Evolutionary conservation across 2,329 filamentous ascomycete species (phyloP).

Genomic region (Neopestalotiopsis clavispora): DNA sequence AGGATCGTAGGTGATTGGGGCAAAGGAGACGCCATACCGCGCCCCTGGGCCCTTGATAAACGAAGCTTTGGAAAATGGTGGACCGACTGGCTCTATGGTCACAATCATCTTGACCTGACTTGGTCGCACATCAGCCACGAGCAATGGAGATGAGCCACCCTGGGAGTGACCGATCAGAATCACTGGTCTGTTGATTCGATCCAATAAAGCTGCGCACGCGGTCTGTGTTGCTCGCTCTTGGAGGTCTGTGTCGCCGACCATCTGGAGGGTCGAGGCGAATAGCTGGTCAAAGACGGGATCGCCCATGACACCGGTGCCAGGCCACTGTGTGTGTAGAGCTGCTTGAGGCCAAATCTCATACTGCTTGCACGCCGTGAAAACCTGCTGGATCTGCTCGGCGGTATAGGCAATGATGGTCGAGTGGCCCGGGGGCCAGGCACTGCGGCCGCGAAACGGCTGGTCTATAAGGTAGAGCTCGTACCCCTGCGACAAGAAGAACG

Average conservation of each 20-base stretch:
- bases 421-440: slow-evolving; percentile 42
- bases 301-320: slow-evolving; percentile 43
- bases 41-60: slow-evolving; percentile 37
- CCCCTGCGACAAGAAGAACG: slow-evolving; percentile 49
- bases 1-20: slow-evolving; percentile 54
- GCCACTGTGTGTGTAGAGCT: slow-evolving; percentile 47
- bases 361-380: slow-evolving; percentile 41
- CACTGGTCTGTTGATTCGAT: slow-evolving; percentile 45
- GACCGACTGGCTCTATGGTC: slow-evolving; percentile 50
- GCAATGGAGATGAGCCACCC: slow-evolving; percentile 46
- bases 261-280: slow-evolving; percentile 45
- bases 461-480: slow-evolving; percentile 54
- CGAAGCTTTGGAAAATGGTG: slow-evolving; percentile 49
- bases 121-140: slow-evolving; percentile 48
- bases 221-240: slow-evolving; percentile 43
- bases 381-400: slow-evolving; percentile 40
- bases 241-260: slow-evolving; percentile 35
- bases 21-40: slow-evolving; percentile 52
- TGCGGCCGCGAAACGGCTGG: slow-evolving; percentile 50
- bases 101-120: slow-evolving; percentile 46
- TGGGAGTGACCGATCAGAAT: slow-evolving; percentile 51
- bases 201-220: slow-evolving; percentile 47
- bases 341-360: slow-evolving; percentile 45
- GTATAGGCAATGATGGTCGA: slow-evolving; percentile 32
- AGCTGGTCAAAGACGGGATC: slow-evolving; percentile 46